Base-by-base conservation (phyloP, 805 yeast species). In the Grigorovia yakushimaensis region DNA sequence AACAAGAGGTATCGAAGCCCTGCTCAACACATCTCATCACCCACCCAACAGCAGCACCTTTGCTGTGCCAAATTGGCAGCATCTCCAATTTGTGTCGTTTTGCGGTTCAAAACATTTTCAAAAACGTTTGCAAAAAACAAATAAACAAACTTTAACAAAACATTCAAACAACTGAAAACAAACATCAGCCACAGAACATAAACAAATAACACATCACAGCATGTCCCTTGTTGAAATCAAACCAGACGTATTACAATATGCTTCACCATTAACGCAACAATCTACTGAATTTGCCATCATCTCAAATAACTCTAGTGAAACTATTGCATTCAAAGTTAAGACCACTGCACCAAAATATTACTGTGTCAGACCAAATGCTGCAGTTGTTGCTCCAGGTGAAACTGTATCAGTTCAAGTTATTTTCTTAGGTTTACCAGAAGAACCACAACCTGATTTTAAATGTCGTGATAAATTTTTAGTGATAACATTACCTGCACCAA, bases 261-360 rank as follows among this genome's bases (percentile, higher is more conserved):
- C 76, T 59, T 82, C 89, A 51, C 88, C 94, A 41, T 81, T 87
- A 64, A 77, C 84, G 54, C 74, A 77, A 56, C 80, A 84, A 55
- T 76, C 82, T 40, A 82, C 93, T 17, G 83, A 81, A 62, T 64
- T 59, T 47, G 67, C 68, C 51, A 73, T 66, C 39, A 66, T 74
- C 52, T 64, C 72, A 39, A 84, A 84, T 65, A 82, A 80, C 57
- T 71, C 82, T 39, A 66, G 77, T 15, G 72, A 73, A 47, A 70
- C 79, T 30, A 73, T 81, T 41, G 96, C 96, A 27, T 93, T 88
- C 75, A 93, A 93, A 72, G 97, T 93, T 62, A 93, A 91, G 71
- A 91, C 98, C 42, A 93, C 98, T 6, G 97, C 98, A 9, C 98
- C 98, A 51, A 89, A 87, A 67, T 73, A 87, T 67, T 83, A 89